Conservation (phyloP, 1,284 basidiomycete species). For the Lignosus rhinocerotis region DNA sequence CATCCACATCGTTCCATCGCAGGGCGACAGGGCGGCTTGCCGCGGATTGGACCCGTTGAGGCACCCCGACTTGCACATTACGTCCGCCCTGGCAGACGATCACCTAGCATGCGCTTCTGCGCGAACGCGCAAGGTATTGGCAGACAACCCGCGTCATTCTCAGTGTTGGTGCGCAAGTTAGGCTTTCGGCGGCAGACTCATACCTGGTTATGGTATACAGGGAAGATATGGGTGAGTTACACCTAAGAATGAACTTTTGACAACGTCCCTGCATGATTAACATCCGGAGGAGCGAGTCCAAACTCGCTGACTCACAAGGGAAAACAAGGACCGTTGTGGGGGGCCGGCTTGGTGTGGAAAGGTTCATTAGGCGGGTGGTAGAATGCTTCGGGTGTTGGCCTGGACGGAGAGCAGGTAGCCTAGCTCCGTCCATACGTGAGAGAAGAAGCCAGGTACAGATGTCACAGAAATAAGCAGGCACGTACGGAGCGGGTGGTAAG, state of each 20-base stretch:
- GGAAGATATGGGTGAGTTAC: neutral
- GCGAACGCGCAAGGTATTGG: neutral
- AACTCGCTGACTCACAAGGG: neutral
- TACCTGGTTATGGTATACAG: neutral
- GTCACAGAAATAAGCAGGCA: neutral
- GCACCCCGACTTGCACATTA: neutral
- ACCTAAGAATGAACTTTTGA: neutral
- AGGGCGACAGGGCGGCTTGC: neutral
- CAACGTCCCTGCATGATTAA: neutral
- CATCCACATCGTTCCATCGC: neutral
- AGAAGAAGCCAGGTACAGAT: neutral
- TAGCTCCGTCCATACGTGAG: constrained; percentile 1
- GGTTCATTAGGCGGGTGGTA: neutral
- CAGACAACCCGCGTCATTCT: neutral
- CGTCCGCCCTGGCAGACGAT: neutral
- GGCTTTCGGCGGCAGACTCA: neutral
- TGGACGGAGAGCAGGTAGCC: neutral
- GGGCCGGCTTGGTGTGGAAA: neutral
- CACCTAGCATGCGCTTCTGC: neutral
- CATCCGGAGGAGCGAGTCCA: neutral
- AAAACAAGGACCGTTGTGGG: neutral
- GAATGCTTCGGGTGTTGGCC: neutral
- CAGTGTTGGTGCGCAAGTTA: neutral
- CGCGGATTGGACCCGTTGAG: neutral
- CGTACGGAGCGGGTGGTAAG: neutral